Evolutionary conservation across 2,329 filamentous ascomycete species (phyloP).

Genomic region (Aspergillus proliferans): DNA sequence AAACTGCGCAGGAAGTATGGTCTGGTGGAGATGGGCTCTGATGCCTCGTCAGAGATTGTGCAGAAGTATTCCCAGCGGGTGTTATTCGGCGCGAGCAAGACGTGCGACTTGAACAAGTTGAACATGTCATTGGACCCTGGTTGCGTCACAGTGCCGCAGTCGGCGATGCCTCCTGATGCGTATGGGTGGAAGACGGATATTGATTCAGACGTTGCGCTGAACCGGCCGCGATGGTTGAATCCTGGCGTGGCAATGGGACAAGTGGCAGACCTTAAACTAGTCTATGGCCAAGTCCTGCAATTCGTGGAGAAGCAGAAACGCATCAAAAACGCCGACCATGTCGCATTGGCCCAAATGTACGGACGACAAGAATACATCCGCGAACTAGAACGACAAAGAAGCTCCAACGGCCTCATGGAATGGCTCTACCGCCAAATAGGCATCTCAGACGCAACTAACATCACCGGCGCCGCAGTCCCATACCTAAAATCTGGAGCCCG

Average conservation of each 20-base stretch:
- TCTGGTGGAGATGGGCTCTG: conserved; percentile 16
- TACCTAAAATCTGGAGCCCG: conserved; percentile 30
- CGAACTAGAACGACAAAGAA: conserved; percentile 34
- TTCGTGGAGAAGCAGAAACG: conserved; percentile 28
- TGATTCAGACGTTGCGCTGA: conserved; percentile 27
- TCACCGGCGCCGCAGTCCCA: conserved; percentile 26
- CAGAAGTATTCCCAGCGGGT: conserved; percentile 48
- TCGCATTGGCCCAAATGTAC: conserved; percentile 48
- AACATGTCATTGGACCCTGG: conserved; percentile 39
- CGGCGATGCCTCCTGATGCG: conserved; percentile 44
- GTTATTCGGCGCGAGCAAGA: conserved; percentile 51
- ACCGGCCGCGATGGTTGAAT: conserved; percentile 45
- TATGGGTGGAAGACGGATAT: conserved; percentile 43
- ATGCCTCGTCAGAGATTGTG: conserved; percentile 16
- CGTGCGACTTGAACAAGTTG: conserved; percentile 43
- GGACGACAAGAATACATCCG: conserved; percentile 49
- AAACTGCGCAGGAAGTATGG: conserved; percentile 49
- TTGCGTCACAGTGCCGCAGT: conserved; percentile 50
- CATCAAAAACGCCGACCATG: conserved; percentile 35
- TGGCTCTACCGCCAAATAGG: conserved; percentile 34
- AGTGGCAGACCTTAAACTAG: conserved; percentile 41
- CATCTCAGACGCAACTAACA: conserved; percentile 32
- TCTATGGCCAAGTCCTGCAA: conserved; percentile 42
- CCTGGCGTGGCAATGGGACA: conserved; percentile 47
- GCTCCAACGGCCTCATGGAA: conserved; percentile 28